Percentiles rank a stretch among this genome's conserved stretches.
Conservation (phyloP, 2,329 filamentous ascomycete species). For the Ophiocordyceps camponoti-leonardi region DNA sequence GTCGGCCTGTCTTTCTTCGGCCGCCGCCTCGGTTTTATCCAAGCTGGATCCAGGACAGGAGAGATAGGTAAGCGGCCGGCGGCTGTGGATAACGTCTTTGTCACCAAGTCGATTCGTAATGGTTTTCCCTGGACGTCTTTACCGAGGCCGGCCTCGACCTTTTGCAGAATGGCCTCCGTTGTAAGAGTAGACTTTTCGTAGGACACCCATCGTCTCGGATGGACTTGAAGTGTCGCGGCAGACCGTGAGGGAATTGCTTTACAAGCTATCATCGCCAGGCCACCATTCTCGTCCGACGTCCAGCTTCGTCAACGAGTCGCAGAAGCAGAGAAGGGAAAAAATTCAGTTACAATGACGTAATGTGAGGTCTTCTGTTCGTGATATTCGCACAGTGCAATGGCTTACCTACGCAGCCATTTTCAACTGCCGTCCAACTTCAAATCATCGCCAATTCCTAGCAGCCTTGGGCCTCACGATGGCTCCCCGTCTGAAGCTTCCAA, state of each 20-base stretch:
- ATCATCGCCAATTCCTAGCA: no score
- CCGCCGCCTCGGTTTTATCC: slow-evolving; percentile 24
- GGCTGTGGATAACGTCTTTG: slow-evolving; percentile 26
- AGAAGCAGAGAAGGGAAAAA: not conserved
- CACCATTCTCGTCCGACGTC: not conserved
- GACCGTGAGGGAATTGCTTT: slow-evolving; percentile 4
- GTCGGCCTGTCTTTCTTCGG: slow-evolving; percentile 20
- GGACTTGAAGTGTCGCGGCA: not conserved
- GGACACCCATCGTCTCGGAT: slow-evolving; percentile 14
- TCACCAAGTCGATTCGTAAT: slow-evolving; percentile 18
- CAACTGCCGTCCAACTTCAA: not conserved
- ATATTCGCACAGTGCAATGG: not conserved
- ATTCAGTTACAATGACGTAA: not conserved
- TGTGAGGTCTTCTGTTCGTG: not conserved
- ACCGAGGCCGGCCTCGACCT: slow-evolving; percentile 15
- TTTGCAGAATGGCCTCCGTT: slow-evolving; percentile 11
- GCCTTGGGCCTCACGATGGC: slow-evolving; percentile 9
- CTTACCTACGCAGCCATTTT: not conserved
- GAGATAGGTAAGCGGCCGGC: slow-evolving; percentile 32
- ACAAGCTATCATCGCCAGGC: slow-evolving; percentile 12
- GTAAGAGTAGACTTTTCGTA: slow-evolving; percentile 14
- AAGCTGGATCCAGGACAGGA: slow-evolving; percentile 34
- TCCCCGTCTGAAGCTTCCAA: slow-evolving; percentile 10
- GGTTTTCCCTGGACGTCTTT: slow-evolving; percentile 11
- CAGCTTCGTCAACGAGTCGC: not conserved